Conservation (phyloP, 2,329 filamentous ascomycete species). For the Hypoxylon sp. region DNA sequence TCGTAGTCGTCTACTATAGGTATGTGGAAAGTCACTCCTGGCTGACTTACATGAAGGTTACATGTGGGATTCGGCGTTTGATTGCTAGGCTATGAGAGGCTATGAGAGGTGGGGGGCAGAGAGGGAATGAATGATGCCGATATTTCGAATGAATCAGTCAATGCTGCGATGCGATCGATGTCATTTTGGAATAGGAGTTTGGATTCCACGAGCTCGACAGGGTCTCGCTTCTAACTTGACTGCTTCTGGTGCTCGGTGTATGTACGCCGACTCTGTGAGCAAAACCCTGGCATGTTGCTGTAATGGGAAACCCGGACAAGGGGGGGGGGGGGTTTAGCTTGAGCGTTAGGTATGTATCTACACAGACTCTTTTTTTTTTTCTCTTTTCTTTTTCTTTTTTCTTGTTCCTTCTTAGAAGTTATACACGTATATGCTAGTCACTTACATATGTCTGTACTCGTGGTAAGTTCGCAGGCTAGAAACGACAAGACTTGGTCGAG, state of each 20-base stretch:
- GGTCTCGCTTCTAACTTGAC: neutral
- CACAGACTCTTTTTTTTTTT: too few relatives aligned
- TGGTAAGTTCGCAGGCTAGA: neutral
- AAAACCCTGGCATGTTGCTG: slow-evolving; percentile 8
- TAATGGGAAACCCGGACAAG: neutral
- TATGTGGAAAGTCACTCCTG: neutral
- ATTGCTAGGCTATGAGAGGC: slow-evolving; percentile 11
- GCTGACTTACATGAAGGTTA: slow-evolving; percentile 13
- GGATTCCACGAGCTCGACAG: slow-evolving; percentile 1
- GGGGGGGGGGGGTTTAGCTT: neutral
- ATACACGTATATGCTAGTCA: too few relatives aligned
- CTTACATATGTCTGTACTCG: too few relatives aligned
- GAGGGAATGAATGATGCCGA: neutral
- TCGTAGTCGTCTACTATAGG: too few relatives aligned
- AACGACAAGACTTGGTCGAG: slow-evolving; percentile 13
- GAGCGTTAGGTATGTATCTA: too few relatives aligned
- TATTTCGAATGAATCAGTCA: neutral
- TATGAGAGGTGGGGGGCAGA: neutral
- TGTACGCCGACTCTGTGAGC: slow-evolving; percentile 20
- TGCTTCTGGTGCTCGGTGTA: slow-evolving; percentile 11
- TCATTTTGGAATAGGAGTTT: neutral
- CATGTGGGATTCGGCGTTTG: slow-evolving; percentile 8
- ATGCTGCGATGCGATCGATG: slow-evolving; percentile 9
- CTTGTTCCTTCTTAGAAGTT: too few relatives aligned
- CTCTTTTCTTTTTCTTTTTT: too few relatives aligned